Evolutionary conservation across 495 filamentous ascomycete species (phyloP).

Genomic region (Xylaria curta): DNA sequence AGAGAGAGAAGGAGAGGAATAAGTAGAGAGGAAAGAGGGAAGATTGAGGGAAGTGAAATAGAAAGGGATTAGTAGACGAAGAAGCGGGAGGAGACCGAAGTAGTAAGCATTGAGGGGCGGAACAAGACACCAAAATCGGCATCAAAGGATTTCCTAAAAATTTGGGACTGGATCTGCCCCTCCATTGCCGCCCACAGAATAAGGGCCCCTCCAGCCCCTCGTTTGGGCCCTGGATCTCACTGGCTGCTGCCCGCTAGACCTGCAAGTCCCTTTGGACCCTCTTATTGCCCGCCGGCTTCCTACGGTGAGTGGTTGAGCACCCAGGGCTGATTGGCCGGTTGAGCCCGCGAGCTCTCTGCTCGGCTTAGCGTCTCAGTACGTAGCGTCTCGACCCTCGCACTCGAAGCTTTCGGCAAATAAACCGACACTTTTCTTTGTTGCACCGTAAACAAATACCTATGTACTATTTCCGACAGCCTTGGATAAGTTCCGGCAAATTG

Average conservation of each 20-base stretch:
- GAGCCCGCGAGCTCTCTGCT: slow-evolving; percentile 1
- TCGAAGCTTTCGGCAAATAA: slow-evolving; percentile 22
- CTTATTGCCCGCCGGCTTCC: slow-evolving; percentile 32
- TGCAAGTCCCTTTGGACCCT: slow-evolving; percentile 17
- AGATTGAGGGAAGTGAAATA: slow-evolving; percentile 6
- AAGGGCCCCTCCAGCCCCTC: slow-evolving; percentile 11
- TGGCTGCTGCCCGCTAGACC: neutral
- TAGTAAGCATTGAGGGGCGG: slow-evolving; percentile 31
- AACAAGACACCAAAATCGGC: slow-evolving; percentile 25
- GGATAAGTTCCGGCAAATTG: neutral
- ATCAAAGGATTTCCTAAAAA: slow-evolving; percentile 28
- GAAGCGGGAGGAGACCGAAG: slow-evolving; percentile 24
- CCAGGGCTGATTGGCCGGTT: slow-evolving; percentile 1
- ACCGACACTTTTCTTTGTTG: neutral
- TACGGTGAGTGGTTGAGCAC: slow-evolving; percentile 26
- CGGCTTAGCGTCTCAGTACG: slow-evolving; percentile 11
- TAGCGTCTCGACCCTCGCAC: slow-evolving; percentile 9
- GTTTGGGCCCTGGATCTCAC: slow-evolving; percentile 12
- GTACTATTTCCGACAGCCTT: neutral
- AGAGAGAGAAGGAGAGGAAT: neutral
- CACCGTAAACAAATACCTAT: neutral
- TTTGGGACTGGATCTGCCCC: slow-evolving; percentile 23
- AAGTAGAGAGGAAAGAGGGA: slow-evolving; percentile 12
- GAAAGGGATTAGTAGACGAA: slow-evolving; percentile 12
- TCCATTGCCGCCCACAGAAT: slow-evolving; percentile 2